Conservation (phyloP, 2,329 filamentous ascomycete species). For the Fusarium redolens region DNA sequence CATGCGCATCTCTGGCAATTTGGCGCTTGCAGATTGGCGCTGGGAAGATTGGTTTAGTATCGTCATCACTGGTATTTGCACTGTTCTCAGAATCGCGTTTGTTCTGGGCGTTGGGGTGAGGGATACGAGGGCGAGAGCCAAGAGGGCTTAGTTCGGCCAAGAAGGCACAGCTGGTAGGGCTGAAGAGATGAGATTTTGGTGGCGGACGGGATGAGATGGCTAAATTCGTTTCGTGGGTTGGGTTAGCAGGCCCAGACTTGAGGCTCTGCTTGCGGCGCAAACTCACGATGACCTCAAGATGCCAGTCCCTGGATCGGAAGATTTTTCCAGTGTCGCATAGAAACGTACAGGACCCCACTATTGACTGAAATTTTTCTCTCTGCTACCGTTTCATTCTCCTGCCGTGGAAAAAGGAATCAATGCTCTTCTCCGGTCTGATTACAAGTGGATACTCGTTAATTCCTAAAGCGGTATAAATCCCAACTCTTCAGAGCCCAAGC, state of each 20-base stretch:
- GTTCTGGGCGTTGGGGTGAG: constrained; percentile 30
- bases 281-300: not conserved
- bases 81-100: constrained; percentile 28
- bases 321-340: not conserved
- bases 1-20: constrained; percentile 10
- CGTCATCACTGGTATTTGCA: constrained; percentile 14
- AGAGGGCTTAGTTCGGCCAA: constrained; percentile 11
- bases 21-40: constrained; percentile 25
- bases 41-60: constrained; percentile 31
- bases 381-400: not conserved
- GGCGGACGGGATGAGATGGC: constrained; percentile 5
- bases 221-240: not conserved
- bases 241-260: not conserved
- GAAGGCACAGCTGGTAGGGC: not conserved
- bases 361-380: not conserved
- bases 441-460: not conserved
- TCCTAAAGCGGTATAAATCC: constrained; percentile 8
- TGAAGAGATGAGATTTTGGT: constrained; percentile 4
- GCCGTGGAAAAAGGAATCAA: not conserved
- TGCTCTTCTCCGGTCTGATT: constrained; percentile 1
- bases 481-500: not conserved
- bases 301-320: not conserved
- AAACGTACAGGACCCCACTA: not conserved
- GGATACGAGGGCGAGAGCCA: not conserved
- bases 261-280: constrained; percentile 1